Evolutionary conservation across 1,284 basidiomycete species (phyloP).

Genomic region (Butyriboletus appendiculatus): DNA sequence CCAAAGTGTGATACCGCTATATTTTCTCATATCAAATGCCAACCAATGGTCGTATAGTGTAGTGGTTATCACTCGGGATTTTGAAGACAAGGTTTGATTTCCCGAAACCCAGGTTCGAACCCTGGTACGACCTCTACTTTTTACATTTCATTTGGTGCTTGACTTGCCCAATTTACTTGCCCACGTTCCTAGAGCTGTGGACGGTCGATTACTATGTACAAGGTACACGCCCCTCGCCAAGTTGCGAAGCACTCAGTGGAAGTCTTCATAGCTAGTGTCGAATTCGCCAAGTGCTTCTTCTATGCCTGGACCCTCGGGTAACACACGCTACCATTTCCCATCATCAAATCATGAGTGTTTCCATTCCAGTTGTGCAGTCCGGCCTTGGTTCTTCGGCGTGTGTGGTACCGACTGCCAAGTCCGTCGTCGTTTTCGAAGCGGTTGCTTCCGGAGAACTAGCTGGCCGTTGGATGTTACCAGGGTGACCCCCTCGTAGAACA

Average conservation of each 20-base stretch:
- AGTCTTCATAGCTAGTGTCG: neutral
- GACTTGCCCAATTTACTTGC: neutral
- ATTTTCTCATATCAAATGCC: neutral
- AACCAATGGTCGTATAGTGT: conserved; percentile 35
- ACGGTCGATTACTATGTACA: neutral
- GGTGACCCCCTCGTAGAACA: conserved; percentile 2
- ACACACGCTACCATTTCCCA: neutral
- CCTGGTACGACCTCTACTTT: conserved; percentile 35
- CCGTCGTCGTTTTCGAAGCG: neutral
- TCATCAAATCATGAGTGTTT: neutral
- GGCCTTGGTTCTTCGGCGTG: neutral
- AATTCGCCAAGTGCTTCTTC: neutral
- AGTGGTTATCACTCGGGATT: conserved; percentile 42
- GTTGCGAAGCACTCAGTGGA: neutral
- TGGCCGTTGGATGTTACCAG: conserved; percentile 18
- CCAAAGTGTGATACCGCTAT: neutral
- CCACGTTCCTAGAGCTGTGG: neutral
- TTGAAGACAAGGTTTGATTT: conserved; percentile 24
- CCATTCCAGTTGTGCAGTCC: conserved; percentile 1
- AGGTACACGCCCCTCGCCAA: neutral
- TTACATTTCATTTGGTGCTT: neutral
- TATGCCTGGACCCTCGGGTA: neutral
- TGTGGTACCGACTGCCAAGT: neutral
- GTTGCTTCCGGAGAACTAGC: conserved; percentile 6
- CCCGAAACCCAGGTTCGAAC: conserved; percentile 41